These are phyloP conservation scores for Suillus occidentalis DNA, from an alignment of 768 basidiomycete genomes.

Conservation along the genomic window DNA sequence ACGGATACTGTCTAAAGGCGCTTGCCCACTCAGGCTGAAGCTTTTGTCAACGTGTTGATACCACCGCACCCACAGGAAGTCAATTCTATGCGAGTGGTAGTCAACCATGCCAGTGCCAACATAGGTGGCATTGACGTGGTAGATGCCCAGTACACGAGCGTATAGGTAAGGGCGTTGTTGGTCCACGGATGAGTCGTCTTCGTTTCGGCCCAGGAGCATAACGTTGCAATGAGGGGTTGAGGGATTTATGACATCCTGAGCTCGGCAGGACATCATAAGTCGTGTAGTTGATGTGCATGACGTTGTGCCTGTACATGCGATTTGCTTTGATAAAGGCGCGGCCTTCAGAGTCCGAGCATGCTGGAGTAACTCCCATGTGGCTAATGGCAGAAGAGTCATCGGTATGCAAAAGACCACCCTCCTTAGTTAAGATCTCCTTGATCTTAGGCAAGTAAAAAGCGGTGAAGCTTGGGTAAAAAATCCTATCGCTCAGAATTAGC, in stretches of 20 bases:
- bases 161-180: conserved; percentile 3
- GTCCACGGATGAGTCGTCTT: neutral
- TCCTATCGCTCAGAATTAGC: conserved; percentile 4
- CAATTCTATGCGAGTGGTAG: neutral
- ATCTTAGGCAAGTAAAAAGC: conserved; percentile 13
- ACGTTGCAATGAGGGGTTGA: neutral
- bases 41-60: neutral
- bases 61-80: conserved; percentile 16
- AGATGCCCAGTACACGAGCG: conserved; percentile 16
- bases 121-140: conserved; percentile 17
- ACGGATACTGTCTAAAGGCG: neutral
- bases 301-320: conserved; percentile 1
- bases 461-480: conserved; percentile 11
- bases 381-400: no score
- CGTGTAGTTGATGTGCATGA: neutral
- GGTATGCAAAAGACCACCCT: conserved; percentile 10
- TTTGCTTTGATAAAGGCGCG: neutral
- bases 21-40: neutral
- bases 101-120: neutral
- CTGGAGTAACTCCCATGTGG: neutral
- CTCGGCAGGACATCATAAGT: conserved; percentile 1
- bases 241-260: conserved; percentile 5
- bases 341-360: neutral
- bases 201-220: neutral
- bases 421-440: conserved; percentile 6